Percentiles rank a stretch among this genome's conserved stretches.
phyloP scores from a whole-genome alignment of 75 land plant species.

The Cupressus sempervirens region DNA sequence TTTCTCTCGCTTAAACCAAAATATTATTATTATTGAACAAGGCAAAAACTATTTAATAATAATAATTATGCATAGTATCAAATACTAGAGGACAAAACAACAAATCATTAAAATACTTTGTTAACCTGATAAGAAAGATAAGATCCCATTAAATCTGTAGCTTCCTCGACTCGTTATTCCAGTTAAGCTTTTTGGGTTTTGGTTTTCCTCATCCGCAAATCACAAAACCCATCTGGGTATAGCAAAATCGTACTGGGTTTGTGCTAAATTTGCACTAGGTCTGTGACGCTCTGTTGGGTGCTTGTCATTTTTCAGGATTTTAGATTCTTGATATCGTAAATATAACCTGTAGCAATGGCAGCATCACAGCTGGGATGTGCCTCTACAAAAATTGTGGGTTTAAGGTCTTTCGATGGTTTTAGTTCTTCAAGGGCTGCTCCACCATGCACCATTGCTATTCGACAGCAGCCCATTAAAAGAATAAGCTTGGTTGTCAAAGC shows the following conservation, averaged over 20 bases:
- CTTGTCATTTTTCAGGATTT: not conserved
- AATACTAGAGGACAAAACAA: not conserved
- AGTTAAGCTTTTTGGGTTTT: not conserved
- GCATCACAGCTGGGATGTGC: not conserved
- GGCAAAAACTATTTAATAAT: too few species aligned
- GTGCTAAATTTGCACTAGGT: not conserved
- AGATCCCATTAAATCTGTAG: not conserved
- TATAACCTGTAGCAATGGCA: not conserved
- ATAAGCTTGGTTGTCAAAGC: not conserved
- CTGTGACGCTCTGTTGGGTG: not conserved
- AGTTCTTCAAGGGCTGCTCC: not conserved
- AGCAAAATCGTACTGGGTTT: not conserved
- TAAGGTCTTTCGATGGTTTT: not conserved
- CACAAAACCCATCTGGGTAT: not conserved
- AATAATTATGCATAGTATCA: not conserved
- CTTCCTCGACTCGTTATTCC: not conserved
- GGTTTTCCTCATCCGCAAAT: not conserved
- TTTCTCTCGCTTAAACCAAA: not conserved
- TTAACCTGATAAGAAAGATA: not conserved
- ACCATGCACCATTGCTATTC: conserved; percentile 1
- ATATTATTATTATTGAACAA: not conserved
- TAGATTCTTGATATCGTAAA: not conserved
- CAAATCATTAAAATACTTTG: not conserved
- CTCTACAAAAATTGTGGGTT: conserved; percentile 3
- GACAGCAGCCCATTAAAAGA: conserved; percentile 1